Evolutionary conservation across 345 rosid genomes (phyloP).

Genomic region (Mercurialis annua): DNA sequence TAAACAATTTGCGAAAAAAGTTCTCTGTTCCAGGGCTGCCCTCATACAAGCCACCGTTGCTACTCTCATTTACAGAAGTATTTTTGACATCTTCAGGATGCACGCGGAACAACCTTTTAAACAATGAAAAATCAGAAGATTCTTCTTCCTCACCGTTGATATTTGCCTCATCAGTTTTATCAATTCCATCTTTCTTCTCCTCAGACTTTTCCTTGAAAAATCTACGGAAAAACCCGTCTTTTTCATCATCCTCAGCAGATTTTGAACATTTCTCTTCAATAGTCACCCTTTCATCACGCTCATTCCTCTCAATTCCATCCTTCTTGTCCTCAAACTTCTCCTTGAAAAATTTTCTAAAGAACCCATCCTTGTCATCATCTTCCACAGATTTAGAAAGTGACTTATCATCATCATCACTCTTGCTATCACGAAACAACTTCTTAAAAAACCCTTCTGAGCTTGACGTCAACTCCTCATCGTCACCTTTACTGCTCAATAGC

Average conservation of each 20-base stretch:
- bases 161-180: conserved; percentile 52
- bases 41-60: conserved; percentile 55
- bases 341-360: conserved; percentile 76
- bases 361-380: conserved; percentile 83
- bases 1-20: conserved; percentile 93
- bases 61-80: conserved; percentile 49
- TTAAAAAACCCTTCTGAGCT: conserved; percentile 83
- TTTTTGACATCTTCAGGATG: conserved; percentile 84
- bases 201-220: conserved; percentile 79
- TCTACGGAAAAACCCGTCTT: conserved; percentile 85
- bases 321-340: conserved; percentile 79
- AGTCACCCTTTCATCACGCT: conserved; percentile 33
- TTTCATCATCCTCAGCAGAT: conserved; percentile 77
- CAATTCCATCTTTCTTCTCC: conserved; percentile 72
- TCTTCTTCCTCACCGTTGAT: conserved; percentile 67
- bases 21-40: conserved; percentile 95
- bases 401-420: conserved; percentile 51
- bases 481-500: conserved; percentile 48
- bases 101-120: conserved; percentile 81
- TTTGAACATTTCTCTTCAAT: conserved; percentile 51
- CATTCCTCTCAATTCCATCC: conserved; percentile 48
- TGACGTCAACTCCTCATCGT: conserved; percentile 58
- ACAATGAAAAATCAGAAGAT: conserved; percentile 73
- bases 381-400: conserved; percentile 51
- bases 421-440: conserved; percentile 62